phyloP scores from a whole-genome alignment of 2,329 filamentous ascomycete species.

The Colletotrichum noveboracense region DNA sequence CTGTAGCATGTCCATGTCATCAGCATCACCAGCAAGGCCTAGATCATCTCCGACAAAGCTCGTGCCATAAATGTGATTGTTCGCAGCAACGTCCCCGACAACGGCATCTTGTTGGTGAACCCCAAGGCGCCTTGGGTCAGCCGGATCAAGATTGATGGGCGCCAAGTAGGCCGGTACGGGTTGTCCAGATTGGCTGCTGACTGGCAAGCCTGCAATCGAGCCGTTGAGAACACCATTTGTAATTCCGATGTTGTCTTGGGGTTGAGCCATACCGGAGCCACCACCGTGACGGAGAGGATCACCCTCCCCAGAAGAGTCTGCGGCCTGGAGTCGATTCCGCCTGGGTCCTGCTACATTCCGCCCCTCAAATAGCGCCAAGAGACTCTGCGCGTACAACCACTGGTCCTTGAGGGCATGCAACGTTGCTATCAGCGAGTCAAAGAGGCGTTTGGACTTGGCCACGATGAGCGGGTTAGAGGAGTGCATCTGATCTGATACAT shows the following conservation, averaged over 20 bases:
- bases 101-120: background rate
- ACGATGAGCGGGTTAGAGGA: slow-evolving; percentile 34
- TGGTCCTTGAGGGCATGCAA: slow-evolving; percentile 31
- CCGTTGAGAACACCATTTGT: background rate
- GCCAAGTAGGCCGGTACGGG: background rate
- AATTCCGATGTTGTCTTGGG: background rate
- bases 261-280: background rate
- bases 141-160: background rate
- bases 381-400: slow-evolving; percentile 36
- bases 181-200: background rate
- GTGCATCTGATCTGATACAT: slow-evolving; percentile 30
- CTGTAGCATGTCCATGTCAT: slow-evolving; percentile 26
- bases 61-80: background rate
- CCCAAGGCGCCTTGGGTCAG: background rate
- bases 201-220: background rate
- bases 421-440: slow-evolving; percentile 32
- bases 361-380: slow-evolving; percentile 33
- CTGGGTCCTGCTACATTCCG: background rate
- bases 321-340: background rate
- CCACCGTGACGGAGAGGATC: background rate
- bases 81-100: background rate
- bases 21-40: slow-evolving; percentile 12
- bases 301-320: background rate
- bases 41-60: slow-evolving; percentile 4
- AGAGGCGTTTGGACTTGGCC: slow-evolving; percentile 32